Evolutionary conservation across 345 rosid species (phyloP).

Genomic region (Lumnitzera littorea): DNA sequence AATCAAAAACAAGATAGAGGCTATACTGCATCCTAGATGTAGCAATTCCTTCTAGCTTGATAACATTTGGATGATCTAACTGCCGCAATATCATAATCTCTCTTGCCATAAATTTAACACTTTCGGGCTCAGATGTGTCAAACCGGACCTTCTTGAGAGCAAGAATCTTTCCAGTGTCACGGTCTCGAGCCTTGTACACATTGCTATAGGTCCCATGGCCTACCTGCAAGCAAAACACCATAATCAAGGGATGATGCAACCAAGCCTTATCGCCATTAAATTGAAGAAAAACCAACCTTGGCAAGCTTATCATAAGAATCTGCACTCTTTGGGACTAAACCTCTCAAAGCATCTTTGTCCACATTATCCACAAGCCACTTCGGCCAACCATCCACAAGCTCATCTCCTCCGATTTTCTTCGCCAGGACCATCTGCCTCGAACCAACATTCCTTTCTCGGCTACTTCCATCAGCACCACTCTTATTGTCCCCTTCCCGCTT

Average conservation of each 20-base stretch:
- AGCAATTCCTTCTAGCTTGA: slow-evolving; percentile 79
- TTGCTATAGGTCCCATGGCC: slow-evolving; percentile 95
- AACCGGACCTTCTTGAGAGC: slow-evolving; percentile 88
- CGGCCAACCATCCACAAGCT: slow-evolving; percentile 58
- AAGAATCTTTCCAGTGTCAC: slow-evolving; percentile 62
- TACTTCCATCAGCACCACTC: slow-evolving; percentile 7
- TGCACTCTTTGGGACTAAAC: slow-evolving; percentile 48
- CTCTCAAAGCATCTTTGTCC: slow-evolving; percentile 35
- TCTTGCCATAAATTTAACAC: slow-evolving; percentile 90
- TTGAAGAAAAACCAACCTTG: slow-evolving; percentile 27
- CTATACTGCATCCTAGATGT: slow-evolving; percentile 92
- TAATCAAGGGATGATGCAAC: background rate
- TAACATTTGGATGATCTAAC: slow-evolving; percentile 73
- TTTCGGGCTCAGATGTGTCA: slow-evolving; percentile 76
- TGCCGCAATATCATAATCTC: slow-evolving; percentile 67
- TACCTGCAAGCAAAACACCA: slow-evolving; percentile 28
- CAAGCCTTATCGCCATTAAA: background rate
- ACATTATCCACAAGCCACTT: slow-evolving; percentile 69
- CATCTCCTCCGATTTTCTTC: slow-evolving; percentile 44
- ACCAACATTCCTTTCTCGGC: background rate
- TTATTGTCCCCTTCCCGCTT: slow-evolving; percentile 9
- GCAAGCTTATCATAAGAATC: slow-evolving; percentile 68
- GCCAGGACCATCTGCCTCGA: slow-evolving; percentile 2
- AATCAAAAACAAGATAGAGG: slow-evolving; percentile 72
- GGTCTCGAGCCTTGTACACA: slow-evolving; percentile 78